Evolutionary conservation across 192 early-diverging fungal genomes (phyloP), one percentile per base, ranked within the genome.

Genomic region (Coemansia brasiliensis): DNA sequence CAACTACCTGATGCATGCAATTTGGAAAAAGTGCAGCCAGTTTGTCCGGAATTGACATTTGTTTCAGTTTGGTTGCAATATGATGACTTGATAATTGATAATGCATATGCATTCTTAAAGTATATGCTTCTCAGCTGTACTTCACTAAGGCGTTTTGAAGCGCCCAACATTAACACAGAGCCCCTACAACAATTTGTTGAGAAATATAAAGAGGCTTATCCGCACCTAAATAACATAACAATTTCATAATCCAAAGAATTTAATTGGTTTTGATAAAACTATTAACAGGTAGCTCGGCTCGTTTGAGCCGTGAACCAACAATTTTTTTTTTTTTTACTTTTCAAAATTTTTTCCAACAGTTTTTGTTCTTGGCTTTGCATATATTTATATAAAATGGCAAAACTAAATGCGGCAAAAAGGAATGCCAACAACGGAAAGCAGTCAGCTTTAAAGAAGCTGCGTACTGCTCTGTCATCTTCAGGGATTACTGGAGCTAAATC

Each of bases 381-480:
- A 25, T 26, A 26, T 17, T 49, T n/a, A 15, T 25, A 46, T 24
- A 49, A 29, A 26, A n/a, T 42, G 40, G 58, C 42, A n/a, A 39
- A 24, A 17, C 58, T 46, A 8, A 59, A 59, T 59, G 58, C 58
- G 42, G 44, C 27, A 1, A 54, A 52, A 39, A 21, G 54, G 13
- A 26, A 24, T 27, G 40, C 16, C 27, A 57, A 55, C 44, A 35
- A 5, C 6, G 53, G 40, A 24, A 78, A 79, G 41, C 61, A 77
- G 61, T 93, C 92, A 12, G 89, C 92, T 24, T 81, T 96, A 16
- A 94, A 94, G 70, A 74, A 85, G 38, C 86, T 96, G 43, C 91
- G 89, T 35, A 69, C 84, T 10, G 86, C 88, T 13, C 81, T 96
- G n/a, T 89, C 88, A 29, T 74, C 77, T 5, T 87, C 88, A 0